A percentile compares a stretch with the other conserved stretches of the same genome.
Conservation (phyloP, 495 filamentous ascomycete species). For the Trypethelium eluteriae region DNA sequence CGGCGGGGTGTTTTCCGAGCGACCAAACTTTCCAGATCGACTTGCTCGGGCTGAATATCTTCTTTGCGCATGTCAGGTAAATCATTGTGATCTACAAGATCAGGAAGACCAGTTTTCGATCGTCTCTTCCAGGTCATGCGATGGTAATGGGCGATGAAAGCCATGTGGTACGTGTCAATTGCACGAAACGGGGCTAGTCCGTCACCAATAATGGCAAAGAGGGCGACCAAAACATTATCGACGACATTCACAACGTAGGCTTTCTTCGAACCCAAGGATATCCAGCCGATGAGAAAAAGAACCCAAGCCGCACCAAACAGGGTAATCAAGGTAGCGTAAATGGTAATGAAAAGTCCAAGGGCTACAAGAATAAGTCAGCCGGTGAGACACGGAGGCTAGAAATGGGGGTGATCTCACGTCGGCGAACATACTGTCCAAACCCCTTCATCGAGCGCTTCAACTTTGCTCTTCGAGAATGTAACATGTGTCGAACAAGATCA, state of each 20-base stretch:
- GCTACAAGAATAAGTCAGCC: slow-evolving; percentile 33
- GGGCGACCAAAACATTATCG: slow-evolving; percentile 63
- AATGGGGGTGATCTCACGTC: slow-evolving; percentile 42
- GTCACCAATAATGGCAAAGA: slow-evolving; percentile 68
- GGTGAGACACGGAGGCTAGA: slow-evolving; percentile 13
- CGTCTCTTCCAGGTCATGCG: slow-evolving; percentile 62
- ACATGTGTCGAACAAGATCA: slow-evolving; percentile 70
- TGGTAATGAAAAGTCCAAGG: slow-evolving; percentile 62
- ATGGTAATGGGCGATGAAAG: slow-evolving; percentile 56
- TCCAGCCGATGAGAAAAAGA: slow-evolving; percentile 72
- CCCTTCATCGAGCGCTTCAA: slow-evolving; percentile 66
- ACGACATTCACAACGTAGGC: slow-evolving; percentile 62
- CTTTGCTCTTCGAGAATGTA: slow-evolving; percentile 64
- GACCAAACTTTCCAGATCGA: slow-evolving; percentile 10
- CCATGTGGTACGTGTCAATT: slow-evolving; percentile 71
- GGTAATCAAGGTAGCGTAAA: slow-evolving; percentile 68
- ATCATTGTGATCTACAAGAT: slow-evolving; percentile 61
- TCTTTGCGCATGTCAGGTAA: slow-evolving; percentile 46
- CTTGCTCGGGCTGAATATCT: slow-evolving; percentile 3
- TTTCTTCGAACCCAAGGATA: slow-evolving; percentile 62
- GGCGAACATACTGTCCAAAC: slow-evolving; percentile 60
- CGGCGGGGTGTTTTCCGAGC: slow-evolving; percentile 6
- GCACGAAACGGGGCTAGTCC: slow-evolving; percentile 65
- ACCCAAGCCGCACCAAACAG: slow-evolving; percentile 74
- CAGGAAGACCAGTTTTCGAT: slow-evolving; percentile 48